Evolutionary conservation across 441 rosid species (phyloP), one percentile per base, ranked within the genome.

Genomic region (Mallotus repandus): DNA sequence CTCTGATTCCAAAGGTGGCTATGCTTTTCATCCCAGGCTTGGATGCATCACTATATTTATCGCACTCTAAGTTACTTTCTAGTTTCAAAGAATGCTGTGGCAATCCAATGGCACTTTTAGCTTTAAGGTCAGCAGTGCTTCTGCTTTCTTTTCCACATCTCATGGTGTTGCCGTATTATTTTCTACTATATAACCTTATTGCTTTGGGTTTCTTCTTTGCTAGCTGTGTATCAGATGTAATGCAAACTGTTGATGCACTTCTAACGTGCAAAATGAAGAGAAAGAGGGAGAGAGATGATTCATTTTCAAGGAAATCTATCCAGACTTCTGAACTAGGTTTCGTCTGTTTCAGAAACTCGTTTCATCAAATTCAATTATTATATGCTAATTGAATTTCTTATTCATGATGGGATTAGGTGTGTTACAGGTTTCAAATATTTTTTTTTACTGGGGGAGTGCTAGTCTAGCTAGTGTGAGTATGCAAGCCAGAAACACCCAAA

Each of bases 11-110:
- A 1, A 96, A 96, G 77, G 99, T 96, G 82, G 94, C 88, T 56
- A 63, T 93, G 97, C 89, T 93, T 46, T 93, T 90, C 81, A 83
- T 91, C 66, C 99, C 99, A 81, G 97, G 99, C 72, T 84, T 96
- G 71, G 99, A 91, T 80, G 97, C 99, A 38, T 88, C 90, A 77
- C 71, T 96, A 70, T 96, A 89, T 81, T 80, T 93, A 69, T 88
- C 99, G 52, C 90, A 87, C 71, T 80, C 92, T 50, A 96, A 86
- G 86, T 46, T 73, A 65, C 92, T 96, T 79, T 53, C 88, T 74
- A 81, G 89, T 75, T 84, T 96, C 38, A 91, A 91, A 81, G 79
- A 84, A 68, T 86, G 81, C 66, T 91, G 94, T 65, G 90, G 97
- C 56, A 93, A 86, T 81, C 98, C 98, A 54, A 81, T 76, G 69